Base-by-base conservation (phyloP, 306 rosid genomes). In the Datisca glomerata region DNA sequence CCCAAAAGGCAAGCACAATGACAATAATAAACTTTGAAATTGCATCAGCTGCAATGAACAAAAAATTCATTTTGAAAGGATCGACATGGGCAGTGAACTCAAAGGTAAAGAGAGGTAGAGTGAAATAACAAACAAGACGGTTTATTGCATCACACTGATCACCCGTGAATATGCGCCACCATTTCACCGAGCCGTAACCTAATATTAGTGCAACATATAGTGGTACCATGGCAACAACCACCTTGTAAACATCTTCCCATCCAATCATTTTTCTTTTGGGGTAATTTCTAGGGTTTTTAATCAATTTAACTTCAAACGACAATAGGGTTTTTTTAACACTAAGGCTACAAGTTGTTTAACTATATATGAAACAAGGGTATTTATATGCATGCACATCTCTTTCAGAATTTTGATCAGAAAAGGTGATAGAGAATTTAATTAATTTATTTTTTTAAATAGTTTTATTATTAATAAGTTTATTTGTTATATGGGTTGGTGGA, bases 141-240 rank as follows among this genome's bases (percentile, higher is more conserved):
- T 72, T 89, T 43, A 89, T 73, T 7, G 93, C 95, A 4, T 84
- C 98, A 18, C 95, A 56, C 61, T 89, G 93, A 10, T 84, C 91
- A 1, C 70, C 63, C 0, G 65, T 72, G 70, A 89, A 80, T 8
- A 89, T 75, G 4, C 29, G 35, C 98, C 98, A 89, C 98, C 98
- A 89, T 69, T 45, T 65, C 6, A 89, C 85, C 0, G 98, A 89
- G 28, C 98, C 95, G 22, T 77, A 89, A 2, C 98, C 98, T 42
- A 89, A 50, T 11, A 76, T 8, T 11, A 89, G 71, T 9, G 95
- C 96, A 8, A 80, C 61, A 4, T 89, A 89, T 16, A 89, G 78
- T 27, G 98, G 98, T 3, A 50, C 68, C 86, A 66, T 71, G 3
- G 84, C 95, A 7, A 32, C 91, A 19, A 84, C 65, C 34, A 89